Evolutionary conservation across 345 rosid species (phyloP), one percentile per base, ranked within the genome.

Genomic region (Gossypium australe): DNA sequence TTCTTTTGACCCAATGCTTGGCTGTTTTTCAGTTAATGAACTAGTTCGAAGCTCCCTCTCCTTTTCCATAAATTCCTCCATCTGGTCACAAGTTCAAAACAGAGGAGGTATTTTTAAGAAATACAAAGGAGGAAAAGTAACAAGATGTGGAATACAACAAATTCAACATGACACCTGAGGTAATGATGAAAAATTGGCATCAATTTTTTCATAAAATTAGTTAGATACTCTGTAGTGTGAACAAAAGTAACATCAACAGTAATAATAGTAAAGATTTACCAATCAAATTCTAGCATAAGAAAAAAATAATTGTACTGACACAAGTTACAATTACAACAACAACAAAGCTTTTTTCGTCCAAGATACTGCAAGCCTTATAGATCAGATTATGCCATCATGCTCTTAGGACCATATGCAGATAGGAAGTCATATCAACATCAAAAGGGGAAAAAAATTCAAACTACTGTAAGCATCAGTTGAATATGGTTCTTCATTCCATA

Each of bases 11-110:
- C 68, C 82, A 71, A 51, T 55, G 69, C 65, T 75, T 76, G 80
- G 77, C 58, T 71, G 82, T 63, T 17, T 69, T 69, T 27, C 76
- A n/a, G 76, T 75, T 48, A 78, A 51, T n/a, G 9, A 73, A 66
- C 74, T 80, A 73, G 83, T 82, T 55, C 78, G 80, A 52, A 81
- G 70, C 70, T 88, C 90, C 72, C 60, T 86, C 47, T 88, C 97
- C 77, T 81, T 89, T 24, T 81, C 86, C 71, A 55, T 83, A 72
- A 95, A 80, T 77, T 91, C 94, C 51, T 89, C 96, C 75, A 90
- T 87, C 98, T 95, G 85, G 71, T 61, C 56, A 77, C 53, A 79
- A 61, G 29, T 22, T 77, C 10, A 61, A 78, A 61, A 77, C 12
- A 49, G 71, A 41, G 27, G 44, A 69, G 60, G 63, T 55, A 17